Evolutionary conservation across 2,329 filamentous ascomycete species (phyloP), one percentile per base, ranked within the genome.

Genomic region (Eurotiales sp.): DNA sequence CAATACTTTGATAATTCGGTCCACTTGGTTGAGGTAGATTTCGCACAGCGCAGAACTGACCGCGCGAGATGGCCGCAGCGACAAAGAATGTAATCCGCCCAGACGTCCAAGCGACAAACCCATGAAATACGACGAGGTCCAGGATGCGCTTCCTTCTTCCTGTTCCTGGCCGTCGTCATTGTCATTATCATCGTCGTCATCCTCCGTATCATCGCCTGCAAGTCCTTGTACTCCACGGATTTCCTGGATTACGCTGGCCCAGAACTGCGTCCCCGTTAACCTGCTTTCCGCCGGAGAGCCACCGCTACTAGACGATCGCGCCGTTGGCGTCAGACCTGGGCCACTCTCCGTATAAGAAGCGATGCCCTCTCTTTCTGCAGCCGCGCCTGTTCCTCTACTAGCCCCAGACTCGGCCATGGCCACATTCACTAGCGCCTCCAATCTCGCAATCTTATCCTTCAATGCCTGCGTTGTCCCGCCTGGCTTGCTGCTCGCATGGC

Each of bases 1-100:
- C 3, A 60, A 43, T n/a, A 59, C 46, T 41, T 60, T 59, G 11
- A 59, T 54, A 11, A 60, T 44, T 2, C 56, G 55, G 42, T 61
- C 58, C 22, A 58, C 51, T 14, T 59, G 55, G 21, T 54, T 30
- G n/a, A 59, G 47, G 29, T 59, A 60, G 8, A 59, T 42, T 15
- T 52, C 40, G 23, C 53, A 56, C 15, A 59, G 37, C 14, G 54
- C 40, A 43, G 34, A 19, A 32, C 46, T 37, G n/a, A 53, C 44
- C 15, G 32, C 29, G 15, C 37, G 46, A 5, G 45, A 27, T 3
- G 45, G 51, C 7, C 51, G 51, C 3, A 53, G 45, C 11, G 46
- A 36, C 14, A 42, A 40, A 4, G 23, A 12, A 27, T 43, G 39
- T 2, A 37, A 37, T 30, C 34, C 15, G 11, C 22, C 50, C 2